Evolutionary conservation across 805 yeast species (phyloP), one percentile per base, ranked within the genome.

Genomic region (Millerozyma miso): DNA sequence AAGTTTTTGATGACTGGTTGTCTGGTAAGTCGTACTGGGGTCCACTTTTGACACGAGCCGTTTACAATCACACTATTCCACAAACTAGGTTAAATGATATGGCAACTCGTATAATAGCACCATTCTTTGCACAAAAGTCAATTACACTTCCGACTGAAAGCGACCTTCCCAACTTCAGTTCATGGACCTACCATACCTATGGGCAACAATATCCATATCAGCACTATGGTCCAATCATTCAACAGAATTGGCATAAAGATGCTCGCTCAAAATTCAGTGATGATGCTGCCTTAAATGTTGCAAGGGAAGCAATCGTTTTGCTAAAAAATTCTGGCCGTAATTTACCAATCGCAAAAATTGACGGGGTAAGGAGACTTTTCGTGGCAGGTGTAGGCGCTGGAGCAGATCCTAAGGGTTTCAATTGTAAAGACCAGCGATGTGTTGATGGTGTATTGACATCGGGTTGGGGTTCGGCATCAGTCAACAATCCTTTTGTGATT

Each of bases 381-480:
- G 55, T 79, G 14, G 77, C 79, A 1, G 85, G 85, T 0, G 48
- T 65, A 4, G 81, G 77, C 2, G 83, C 83, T 2, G 74, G 73
- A 2, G 60, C 71, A 2, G 76, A 71, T 46, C 69, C 77, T 0
- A 60, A 66, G 35, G 85, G 85, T 0, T 69, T 75, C 48, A 76
- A 73, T 49, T 73, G 79, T 43, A 71, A 67, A 44, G 83, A 79
- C 53, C 78, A 74, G 53, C 69, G 67, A 37, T 71, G 79, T 46
- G 65, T 66, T 8, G 70, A 74, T 43, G 87, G 86, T 2, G 72
- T 77, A 1, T 53, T 80, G 34, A 74, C 77, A 29, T 67, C 75
- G 23, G 85, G 85, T 12, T 78, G 85, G 81, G 87, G 86, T 0
- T 80, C 85, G 3, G 80, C 83, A 0, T 67, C 81, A 8, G 81